These are phyloP conservation scores for Nothophoma quercina DNA, from an alignment of 2,329 filamentous ascomycete genomes.

Conservation along the genomic window DNA sequence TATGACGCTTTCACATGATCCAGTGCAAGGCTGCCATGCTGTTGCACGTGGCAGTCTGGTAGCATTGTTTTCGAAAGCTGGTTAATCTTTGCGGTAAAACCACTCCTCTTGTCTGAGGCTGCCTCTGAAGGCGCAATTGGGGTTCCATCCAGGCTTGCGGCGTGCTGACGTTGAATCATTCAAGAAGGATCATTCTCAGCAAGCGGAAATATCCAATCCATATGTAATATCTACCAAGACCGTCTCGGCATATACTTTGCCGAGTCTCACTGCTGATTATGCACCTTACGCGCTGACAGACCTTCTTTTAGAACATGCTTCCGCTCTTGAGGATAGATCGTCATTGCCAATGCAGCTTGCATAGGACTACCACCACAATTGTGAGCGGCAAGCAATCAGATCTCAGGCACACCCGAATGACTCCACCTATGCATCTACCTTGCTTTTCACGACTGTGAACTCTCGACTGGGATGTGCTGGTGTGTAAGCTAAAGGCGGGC, in stretches of 20 bases:
- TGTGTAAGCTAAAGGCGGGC: constrained; percentile 2
- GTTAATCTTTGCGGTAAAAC: too few relatives aligned
- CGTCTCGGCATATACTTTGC: constrained; percentile 3
- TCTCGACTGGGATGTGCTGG: neutral
- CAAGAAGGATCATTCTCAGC: neutral
- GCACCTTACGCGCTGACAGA: constrained; percentile 7
- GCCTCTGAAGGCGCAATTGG: neutral
- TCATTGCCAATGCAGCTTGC: neutral
- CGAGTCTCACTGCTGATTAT: constrained; percentile 3
- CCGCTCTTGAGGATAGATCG: neutral
- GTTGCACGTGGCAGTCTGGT: too few relatives aligned
- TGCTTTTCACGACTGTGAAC: neutral
- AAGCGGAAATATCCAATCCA: neutral
- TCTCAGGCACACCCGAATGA: neutral
- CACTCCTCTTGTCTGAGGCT: too few relatives aligned
- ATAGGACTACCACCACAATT: neutral
- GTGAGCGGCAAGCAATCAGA: neutral
- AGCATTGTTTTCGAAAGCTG: too few relatives aligned
- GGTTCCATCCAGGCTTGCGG: neutral
- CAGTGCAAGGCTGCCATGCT: too few relatives aligned
- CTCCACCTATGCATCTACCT: neutral
- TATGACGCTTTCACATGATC: too few relatives aligned
- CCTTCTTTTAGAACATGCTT: constrained; percentile 8
- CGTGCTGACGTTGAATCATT: neutral
- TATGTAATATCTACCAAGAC: neutral